Evolutionary conservation across 2,329 filamentous ascomycete genomes (phyloP), one percentile per base, ranked within the genome.

Genomic region (Penicillium sp.): DNA sequence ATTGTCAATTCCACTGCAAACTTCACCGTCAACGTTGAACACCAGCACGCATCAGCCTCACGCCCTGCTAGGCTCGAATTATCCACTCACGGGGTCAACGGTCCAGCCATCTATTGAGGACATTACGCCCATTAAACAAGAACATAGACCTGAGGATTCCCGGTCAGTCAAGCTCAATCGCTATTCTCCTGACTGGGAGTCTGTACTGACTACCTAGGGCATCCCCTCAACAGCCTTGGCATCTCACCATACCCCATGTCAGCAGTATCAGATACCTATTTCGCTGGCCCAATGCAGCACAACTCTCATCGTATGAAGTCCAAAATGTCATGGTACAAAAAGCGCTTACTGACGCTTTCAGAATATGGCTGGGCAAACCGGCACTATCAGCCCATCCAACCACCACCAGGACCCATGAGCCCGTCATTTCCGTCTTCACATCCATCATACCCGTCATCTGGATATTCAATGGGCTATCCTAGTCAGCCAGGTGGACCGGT

Each of bases 341-440:
- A 14, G 13, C 2, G 11, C 40, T 23, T 27, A 50, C 64, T 69
- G 47, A 70, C 60, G 5, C 1, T 11, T 13, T 13, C 53, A 72
- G 70, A 65, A 38, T 70, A 70, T 60, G 56, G 52, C 35, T 72
- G 69, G 69, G 61, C 61, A 47, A 64, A 62, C 46, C 65, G 67
- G 51, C 63, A 66, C 19, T 62, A 64, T 36, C 67, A 69, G 27
- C 64, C 65, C 26, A 39, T 66, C 32, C 69, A 70, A 48, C 59
- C 64, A 9, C 58, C 66, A 39, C 47, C 68, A 8, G 65, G 59
- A 45, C 53, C 63, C 46, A 63, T 70, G 54, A 68, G 65, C 27
- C 63, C 64, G 13, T 53, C 64, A 23, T 68, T 65, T 40, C 46
- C 64, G 16, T 61, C 64, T 11, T 53, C 67, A 34, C 66, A 69